A percentile compares a stretch with the other conserved stretches of the same genome.
phyloP scores from a whole-genome alignment of 305 asterid genomes.

The Striga hermonthica region DNA sequence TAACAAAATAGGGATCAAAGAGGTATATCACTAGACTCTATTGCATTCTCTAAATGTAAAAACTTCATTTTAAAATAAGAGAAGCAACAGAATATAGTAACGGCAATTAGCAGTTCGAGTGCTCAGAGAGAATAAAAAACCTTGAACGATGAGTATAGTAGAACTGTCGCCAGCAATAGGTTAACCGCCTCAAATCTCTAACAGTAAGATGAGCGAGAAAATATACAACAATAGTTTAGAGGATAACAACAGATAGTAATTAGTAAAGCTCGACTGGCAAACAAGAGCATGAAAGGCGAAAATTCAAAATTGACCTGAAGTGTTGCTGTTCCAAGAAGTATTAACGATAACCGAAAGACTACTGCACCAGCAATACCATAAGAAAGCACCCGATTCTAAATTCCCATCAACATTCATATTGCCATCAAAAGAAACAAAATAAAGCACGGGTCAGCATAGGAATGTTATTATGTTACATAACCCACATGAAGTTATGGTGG shows the following conservation, averaged over 20 bases:
- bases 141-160: slow-evolving; percentile 91
- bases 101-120: slow-evolving; percentile 17
- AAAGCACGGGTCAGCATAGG: slow-evolving; percentile 21
- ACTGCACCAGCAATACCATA: slow-evolving; percentile 97
- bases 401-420: slow-evolving; percentile 31
- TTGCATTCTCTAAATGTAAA: slow-evolving; percentile 19
- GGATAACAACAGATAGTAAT: slow-evolving; percentile 12
- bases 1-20: slow-evolving; percentile 12
- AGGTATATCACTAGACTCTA: background rate
- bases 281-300: slow-evolving; percentile 9
- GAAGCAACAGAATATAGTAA: slow-evolving; percentile 24
- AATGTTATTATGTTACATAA: slow-evolving; percentile 26
- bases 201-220: slow-evolving; percentile 31
- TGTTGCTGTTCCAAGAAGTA: slow-evolving; percentile 94
- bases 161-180: slow-evolving; percentile 67
- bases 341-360: slow-evolving; percentile 70
- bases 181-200: slow-evolving; percentile 81
- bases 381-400: slow-evolving; percentile 82
- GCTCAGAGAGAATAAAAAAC: slow-evolving; percentile 42
- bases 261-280: slow-evolving; percentile 7
- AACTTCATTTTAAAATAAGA: slow-evolving; percentile 11
- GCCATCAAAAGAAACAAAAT: slow-evolving; percentile 21
- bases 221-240: slow-evolving; percentile 17
- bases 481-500: slow-evolving; percentile 21
- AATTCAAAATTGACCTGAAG: slow-evolving; percentile 67